A percentile compares a stretch with the other conserved stretches of the same genome.
These are phyloP conservation scores for Pelargonium fulgidum DNA, from an alignment of 441 rosid genomes.

Conservation along the genomic window DNA sequence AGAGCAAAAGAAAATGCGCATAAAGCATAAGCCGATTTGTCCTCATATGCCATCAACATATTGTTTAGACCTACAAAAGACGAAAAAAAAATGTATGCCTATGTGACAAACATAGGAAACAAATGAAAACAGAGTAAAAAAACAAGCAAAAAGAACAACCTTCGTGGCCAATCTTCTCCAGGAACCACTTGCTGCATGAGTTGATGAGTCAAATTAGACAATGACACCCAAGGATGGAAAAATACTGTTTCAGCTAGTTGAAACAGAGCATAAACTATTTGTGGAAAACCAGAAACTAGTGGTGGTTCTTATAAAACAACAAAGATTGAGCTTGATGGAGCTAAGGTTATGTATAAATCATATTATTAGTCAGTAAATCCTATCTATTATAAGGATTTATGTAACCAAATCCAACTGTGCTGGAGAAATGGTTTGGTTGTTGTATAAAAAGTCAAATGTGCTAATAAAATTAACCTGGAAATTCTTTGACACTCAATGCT, in stretches of 20 bases:
- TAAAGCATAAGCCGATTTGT: conserved; percentile 83
- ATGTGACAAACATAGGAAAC: too few species aligned
- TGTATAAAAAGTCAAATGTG: background rate
- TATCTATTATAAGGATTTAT: too few species aligned
- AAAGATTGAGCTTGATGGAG: background rate
- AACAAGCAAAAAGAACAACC: conserved; percentile 34
- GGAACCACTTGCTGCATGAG: conserved; percentile 83
- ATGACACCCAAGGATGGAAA: background rate
- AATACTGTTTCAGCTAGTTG: background rate
- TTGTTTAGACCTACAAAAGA: conserved; percentile 56
- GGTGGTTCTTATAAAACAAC: background rate
- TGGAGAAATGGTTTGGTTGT: too few species aligned
- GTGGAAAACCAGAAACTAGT: background rate
- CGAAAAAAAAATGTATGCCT: conserved; percentile 4
- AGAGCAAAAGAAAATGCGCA: conserved; percentile 75
- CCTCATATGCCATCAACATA: conserved; percentile 75
- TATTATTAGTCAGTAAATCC: too few species aligned
- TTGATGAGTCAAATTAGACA: conserved; percentile 16
- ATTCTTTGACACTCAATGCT: background rate
- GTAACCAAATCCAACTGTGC: too few species aligned
- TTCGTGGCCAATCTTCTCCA: conserved; percentile 84
- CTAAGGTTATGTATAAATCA: background rate
- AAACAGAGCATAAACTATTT: background rate
- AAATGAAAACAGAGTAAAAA: too few species aligned
- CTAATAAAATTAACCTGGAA: background rate